Evolutionary conservation across 1,284 basidiomycete genomes (phyloP).

Genomic region (Apiotrichum domesticum): DNA sequence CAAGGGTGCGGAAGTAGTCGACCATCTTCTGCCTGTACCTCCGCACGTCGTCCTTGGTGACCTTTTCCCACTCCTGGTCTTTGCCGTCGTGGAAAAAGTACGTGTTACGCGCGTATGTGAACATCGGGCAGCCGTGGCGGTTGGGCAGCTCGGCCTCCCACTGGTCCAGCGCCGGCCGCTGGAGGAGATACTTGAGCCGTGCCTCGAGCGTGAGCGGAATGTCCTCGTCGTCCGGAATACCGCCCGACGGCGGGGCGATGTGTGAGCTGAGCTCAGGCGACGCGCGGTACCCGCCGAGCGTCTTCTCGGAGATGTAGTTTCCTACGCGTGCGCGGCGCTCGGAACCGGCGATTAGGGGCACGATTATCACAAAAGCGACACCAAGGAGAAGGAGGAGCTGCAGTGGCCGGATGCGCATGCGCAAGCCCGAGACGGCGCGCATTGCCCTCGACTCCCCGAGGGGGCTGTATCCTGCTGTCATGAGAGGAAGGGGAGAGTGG

Average conservation of each 20-base stretch:
- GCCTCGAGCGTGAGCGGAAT: slow-evolving; percentile 37
- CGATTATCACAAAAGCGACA: slow-evolving; percentile 12
- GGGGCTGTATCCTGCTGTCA: slow-evolving; percentile 1
- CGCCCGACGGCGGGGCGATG: slow-evolving; percentile 27
- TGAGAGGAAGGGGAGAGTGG: background rate
- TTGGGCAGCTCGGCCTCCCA: slow-evolving; percentile 39
- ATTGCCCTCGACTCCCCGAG: background rate
- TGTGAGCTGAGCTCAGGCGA: slow-evolving; percentile 8
- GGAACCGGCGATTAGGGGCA: slow-evolving; percentile 9
- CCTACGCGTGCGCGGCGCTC: slow-evolving; percentile 8
- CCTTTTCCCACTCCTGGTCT: slow-evolving; percentile 37
- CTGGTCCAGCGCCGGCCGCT: slow-evolving; percentile 36
- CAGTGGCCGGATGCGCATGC: slow-evolving; percentile 12
- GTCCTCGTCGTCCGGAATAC: slow-evolving; percentile 22
- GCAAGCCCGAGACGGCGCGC: slow-evolving; percentile 3
- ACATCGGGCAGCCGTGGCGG: slow-evolving; percentile 39
- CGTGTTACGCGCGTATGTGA: slow-evolving; percentile 40
- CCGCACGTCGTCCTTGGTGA: slow-evolving; percentile 37
- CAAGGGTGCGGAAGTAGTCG: slow-evolving; percentile 39
- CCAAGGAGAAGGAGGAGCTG: slow-evolving; percentile 14
- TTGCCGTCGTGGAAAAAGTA: slow-evolving; percentile 46
- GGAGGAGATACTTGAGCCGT: slow-evolving; percentile 28
- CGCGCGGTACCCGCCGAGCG: background rate
- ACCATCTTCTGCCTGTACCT: slow-evolving; percentile 42
- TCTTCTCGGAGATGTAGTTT: slow-evolving; percentile 1